A percentile compares a stretch with the other conserved stretches of the same genome.
Conservation (phyloP, 2,329 filamentous ascomycete genomes). For the Cladosporium sp. region DNA sequence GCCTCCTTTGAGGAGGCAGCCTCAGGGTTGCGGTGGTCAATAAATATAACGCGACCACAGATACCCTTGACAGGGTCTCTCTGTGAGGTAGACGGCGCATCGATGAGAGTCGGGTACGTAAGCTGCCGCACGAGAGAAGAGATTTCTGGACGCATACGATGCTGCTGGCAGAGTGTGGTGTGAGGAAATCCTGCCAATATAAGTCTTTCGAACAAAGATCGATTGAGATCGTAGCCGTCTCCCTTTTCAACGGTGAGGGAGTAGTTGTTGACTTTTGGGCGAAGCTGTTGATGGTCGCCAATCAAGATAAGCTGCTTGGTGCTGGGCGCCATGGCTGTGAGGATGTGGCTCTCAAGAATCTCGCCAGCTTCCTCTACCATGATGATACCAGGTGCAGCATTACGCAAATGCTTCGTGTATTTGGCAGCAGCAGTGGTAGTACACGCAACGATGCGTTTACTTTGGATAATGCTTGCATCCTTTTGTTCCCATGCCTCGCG, state of each 20-base stretch:
- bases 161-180: conserved; percentile 51
- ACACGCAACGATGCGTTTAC: conserved; percentile 48
- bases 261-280: conserved; percentile 54
- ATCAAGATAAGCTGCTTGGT: conserved; percentile 60
- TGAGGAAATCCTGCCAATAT: conserved; percentile 24
- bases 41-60: conserved; percentile 51
- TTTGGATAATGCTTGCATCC: conserved; percentile 21
- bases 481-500: conserved; percentile 27
- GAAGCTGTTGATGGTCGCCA: conserved; percentile 59
- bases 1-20: conserved; percentile 17
- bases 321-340: conserved; percentile 55
- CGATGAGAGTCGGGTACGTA: conserved; percentile 53
- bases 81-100: conserved; percentile 38
- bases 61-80: conserved; percentile 50
- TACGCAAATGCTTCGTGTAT: conserved; percentile 52
- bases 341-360: conserved; percentile 59
- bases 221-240: conserved; percentile 53
- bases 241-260: conserved; percentile 49
- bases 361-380: conserved; percentile 61
- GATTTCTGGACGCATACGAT: conserved; percentile 62
- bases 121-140: conserved; percentile 53
- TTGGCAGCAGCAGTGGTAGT: conserved; percentile 56
- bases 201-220: conserved; percentile 58
- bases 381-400: conserved; percentile 34
- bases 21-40: conserved; percentile 52